Evolutionary conservation across 768 basidiomycete genomes (phyloP).

Genomic region (Pleurotus sapidus): DNA sequence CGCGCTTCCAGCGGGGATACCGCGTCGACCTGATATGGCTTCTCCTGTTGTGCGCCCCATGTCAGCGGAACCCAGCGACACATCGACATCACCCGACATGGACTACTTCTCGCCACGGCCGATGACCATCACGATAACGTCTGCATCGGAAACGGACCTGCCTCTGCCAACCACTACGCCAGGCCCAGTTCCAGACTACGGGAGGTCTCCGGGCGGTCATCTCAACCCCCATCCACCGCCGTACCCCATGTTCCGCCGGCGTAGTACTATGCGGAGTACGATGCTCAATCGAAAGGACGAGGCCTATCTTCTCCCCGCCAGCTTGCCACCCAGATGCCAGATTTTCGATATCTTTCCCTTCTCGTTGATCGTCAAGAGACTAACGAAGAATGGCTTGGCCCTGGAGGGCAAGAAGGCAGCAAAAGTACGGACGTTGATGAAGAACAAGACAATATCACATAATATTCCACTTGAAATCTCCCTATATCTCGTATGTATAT

Average conservation of each 20-base stretch:
- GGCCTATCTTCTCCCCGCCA: constrained; percentile 46
- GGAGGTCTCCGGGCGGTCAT: not conserved
- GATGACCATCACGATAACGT: not conserved
- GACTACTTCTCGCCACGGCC: constrained; percentile 3
- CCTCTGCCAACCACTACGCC: constrained; percentile 4
- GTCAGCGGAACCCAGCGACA: not conserved
- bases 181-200: not conserved
- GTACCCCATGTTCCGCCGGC: constrained; percentile 1
- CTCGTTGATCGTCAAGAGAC: constrained; percentile 48
- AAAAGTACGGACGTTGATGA: constrained; percentile 47
- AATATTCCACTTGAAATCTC: constrained; percentile 71
- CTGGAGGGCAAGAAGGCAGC: constrained; percentile 55
- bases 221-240: not conserved
- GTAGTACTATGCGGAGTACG: constrained; percentile 21
- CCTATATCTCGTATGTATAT: constrained; percentile 52
- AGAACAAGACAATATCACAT: constrained; percentile 42
- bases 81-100: not conserved
- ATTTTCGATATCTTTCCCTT: constrained; percentile 70
- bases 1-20: constrained; percentile 50
- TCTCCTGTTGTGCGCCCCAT: not conserved
- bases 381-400: constrained; percentile 30
- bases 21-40: constrained; percentile 28
- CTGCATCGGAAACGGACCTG: not conserved
- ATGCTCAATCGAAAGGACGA: constrained; percentile 42
- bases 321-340: constrained; percentile 56